Percentiles rank a stretch among this genome's conserved stretches.
phyloP scores from a whole-genome alignment of 805 yeast genomes.

The Yamadazyma nakazawae region DNA sequence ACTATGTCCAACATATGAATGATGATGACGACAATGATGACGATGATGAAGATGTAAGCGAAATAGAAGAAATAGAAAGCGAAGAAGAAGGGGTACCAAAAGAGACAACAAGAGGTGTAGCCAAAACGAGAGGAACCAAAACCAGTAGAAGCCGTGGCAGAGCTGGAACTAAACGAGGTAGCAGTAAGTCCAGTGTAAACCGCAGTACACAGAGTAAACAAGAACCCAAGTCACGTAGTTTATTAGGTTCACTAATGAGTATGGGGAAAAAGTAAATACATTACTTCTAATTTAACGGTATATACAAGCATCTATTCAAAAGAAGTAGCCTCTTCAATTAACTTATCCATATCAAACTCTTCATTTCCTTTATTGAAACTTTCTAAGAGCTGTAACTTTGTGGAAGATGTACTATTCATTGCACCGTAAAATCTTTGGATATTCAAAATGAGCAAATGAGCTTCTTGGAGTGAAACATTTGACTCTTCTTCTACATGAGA shows the following conservation, averaged over 20 bases:
- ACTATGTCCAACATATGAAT: background rate
- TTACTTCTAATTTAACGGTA: background rate
- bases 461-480: constrained; percentile 64
- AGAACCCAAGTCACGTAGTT: background rate
- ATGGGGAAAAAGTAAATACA: constrained; percentile 10
- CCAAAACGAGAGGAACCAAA: background rate
- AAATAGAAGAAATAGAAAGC: background rate
- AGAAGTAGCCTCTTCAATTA: constrained; percentile 72
- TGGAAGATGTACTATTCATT: constrained; percentile 34
- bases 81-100: background rate
- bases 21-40: background rate
- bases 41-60: background rate
- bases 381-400: constrained; percentile 55
- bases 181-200: background rate
- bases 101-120: background rate
- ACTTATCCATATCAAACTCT: constrained; percentile 61
- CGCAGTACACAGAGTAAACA: constrained; percentile 1
- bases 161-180: background rate
- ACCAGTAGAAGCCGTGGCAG: background rate
- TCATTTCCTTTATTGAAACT: constrained; percentile 69
- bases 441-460: constrained; percentile 72
- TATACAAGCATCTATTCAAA: constrained; percentile 41
- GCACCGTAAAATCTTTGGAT: constrained; percentile 85
- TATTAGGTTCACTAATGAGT: constrained; percentile 14
- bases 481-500: constrained; percentile 76